Evolutionary conservation across 306 rosid genomes (phyloP), one percentile per base, ranked within the genome.

Genomic region (Corylus heterophylla): DNA sequence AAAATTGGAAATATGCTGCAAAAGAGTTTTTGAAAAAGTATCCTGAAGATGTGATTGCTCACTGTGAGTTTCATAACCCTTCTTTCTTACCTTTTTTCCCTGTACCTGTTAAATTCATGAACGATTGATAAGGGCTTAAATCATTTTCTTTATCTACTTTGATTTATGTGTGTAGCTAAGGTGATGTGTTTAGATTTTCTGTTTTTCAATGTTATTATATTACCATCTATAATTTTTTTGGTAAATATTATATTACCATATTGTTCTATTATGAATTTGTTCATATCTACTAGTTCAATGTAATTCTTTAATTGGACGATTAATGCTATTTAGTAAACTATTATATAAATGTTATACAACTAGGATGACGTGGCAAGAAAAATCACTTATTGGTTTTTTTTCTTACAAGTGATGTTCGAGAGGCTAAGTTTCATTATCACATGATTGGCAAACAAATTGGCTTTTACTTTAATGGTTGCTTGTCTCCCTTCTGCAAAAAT

Each of bases 1-100:
- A 88, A 49, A 77, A 92, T 88, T 94, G 98, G 96, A 90, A 87
- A 78, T 94, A 78, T 82, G 92, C 90, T 52, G 97, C 97, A 12
- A 81, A 88, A 73, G 90, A 88, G 90, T 83, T 92, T 71, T 51
- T 92, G 72, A 83, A 79, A 78, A 84, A 69, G 52, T 89, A 81
- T 68, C 97, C 96, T 1, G 80, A 89, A 11, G 96, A 94, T 74
- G 73, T 88, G 66, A 45, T 92, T 62, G 97, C 86, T 80, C 98
- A 94, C 76, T 92, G 98, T 94, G 86, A 91, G 98, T 86, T 14
- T 42, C 48, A 29, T 16, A 1, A 35, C 27, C 58, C 74, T 42
- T 75, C 9, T 16, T 48, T 72, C 49, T 79, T 35, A 18, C 73
- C 50, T 48, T 29, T 55, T 62, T 50, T 68, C 11, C 42, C 27